Conservation (phyloP, 768 basidiomycete genomes). For the Phylloporus arenicola region DNA sequence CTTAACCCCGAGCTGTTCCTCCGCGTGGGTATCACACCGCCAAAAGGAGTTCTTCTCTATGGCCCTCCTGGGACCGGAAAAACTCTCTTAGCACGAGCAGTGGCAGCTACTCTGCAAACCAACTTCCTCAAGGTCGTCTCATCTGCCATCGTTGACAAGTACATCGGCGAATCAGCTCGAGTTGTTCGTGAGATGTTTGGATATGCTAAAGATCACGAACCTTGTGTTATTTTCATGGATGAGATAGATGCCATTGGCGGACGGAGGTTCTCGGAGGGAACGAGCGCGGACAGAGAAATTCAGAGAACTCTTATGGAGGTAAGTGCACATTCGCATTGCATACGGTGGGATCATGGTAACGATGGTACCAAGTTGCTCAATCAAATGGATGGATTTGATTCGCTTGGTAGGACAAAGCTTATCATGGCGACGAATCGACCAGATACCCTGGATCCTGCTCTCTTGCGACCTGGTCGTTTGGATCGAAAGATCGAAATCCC, state of each 20-base stretch:
- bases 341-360: not conserved
- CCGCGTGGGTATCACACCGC: slow-evolving; percentile 95
- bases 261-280: slow-evolving; percentile 85
- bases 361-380: slow-evolving; percentile 67
- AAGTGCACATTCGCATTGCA: slow-evolving; percentile 6
- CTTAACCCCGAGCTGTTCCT: slow-evolving; percentile 91
- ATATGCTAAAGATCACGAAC: slow-evolving; percentile 95
- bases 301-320: slow-evolving; percentile 98
- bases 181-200: slow-evolving; percentile 99
- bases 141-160: slow-evolving; percentile 96
- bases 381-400: slow-evolving; percentile 99
- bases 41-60: slow-evolving; percentile 93
- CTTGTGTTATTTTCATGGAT: slow-evolving; percentile 98
- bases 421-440: slow-evolving; percentile 99
- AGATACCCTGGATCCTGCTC: slow-evolving; percentile 94
- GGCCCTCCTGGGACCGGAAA: slow-evolving; percentile 97
- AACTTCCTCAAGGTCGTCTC: slow-evolving; percentile 99
- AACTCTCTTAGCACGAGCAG: slow-evolving; percentile 89
- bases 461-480: slow-evolving; percentile 90
- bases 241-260: slow-evolving; percentile 98
- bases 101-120: slow-evolving; percentile 90
- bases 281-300: slow-evolving; percentile 96
- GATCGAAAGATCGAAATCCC: slow-evolving; percentile 98
- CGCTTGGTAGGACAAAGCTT: slow-evolving; percentile 88
- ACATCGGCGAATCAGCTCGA: slow-evolving; percentile 96